Conservation (phyloP, 202 grass and related monocot species). For the Panicum virgatum region DNA sequence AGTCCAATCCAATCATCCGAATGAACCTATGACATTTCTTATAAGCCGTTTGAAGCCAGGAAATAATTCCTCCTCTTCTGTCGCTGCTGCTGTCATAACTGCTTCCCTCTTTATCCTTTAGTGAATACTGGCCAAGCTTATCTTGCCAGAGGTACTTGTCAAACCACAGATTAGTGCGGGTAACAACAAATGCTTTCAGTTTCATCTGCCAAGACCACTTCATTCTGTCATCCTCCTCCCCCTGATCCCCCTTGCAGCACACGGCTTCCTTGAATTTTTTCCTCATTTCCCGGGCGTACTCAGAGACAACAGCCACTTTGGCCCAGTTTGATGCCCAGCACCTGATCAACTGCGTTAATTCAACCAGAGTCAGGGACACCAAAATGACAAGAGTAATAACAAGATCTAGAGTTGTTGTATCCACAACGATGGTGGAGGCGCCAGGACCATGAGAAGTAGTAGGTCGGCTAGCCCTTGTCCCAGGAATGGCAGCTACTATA, state of each 20-base stretch:
- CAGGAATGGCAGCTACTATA: conserved; percentile 14
- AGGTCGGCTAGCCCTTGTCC: background rate
- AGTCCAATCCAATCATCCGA: background rate
- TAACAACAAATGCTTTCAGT: background rate
- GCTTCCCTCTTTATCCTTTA: too few relatives aligned
- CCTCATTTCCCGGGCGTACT: too few relatives aligned
- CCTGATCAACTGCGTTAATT: background rate
- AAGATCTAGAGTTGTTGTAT: background rate
- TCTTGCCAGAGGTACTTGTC: conserved; percentile 14
- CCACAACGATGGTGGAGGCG: background rate
- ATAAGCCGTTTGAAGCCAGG: too few relatives aligned
- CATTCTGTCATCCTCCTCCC: too few relatives aligned
- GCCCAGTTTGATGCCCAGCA: conserved; percentile 32
- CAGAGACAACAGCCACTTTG: background rate
- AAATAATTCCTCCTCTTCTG: too few relatives aligned
- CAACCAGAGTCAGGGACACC: background rate
- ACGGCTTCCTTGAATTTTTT: too few relatives aligned
- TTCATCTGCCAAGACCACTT: background rate
- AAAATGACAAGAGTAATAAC: conserved; percentile 6
- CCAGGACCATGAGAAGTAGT: background rate
- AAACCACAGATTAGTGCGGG: background rate
- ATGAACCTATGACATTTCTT: background rate
- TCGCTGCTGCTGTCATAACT: too few relatives aligned
- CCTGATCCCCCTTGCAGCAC: too few relatives aligned
- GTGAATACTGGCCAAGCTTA: background rate